Evolutionary conservation across 2,329 filamentous ascomycete species (phyloP).

Genomic region (Cryphonectria japonica): DNA sequence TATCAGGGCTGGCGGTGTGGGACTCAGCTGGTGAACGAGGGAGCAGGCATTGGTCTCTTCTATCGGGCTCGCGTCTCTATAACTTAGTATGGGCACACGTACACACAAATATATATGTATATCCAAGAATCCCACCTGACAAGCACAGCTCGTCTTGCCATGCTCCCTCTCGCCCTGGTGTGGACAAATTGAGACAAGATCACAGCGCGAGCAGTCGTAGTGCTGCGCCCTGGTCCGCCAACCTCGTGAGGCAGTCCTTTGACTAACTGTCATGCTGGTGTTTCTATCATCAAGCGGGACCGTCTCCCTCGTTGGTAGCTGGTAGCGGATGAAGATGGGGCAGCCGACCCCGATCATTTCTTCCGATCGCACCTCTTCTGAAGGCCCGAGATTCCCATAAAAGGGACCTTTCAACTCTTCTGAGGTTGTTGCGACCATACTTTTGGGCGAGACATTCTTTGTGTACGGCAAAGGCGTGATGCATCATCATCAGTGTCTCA

Average conservation of each 20-base stretch:
- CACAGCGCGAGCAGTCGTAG: not conserved
- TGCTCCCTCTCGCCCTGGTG: not conserved
- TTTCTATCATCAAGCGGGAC: not conserved
- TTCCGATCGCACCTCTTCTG: not conserved
- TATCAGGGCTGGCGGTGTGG: conserved; percentile 35
- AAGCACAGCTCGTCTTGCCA: not conserved
- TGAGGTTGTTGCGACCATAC: not conserved
- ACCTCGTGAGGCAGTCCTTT: not conserved
- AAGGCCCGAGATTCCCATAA: not conserved
- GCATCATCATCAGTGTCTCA: not conserved
- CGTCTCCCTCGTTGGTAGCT: not conserved
- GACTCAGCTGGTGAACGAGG: conserved; percentile 7
- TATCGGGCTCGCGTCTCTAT: not conserved
- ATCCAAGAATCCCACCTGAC: not conserved
- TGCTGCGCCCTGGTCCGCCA: not conserved
- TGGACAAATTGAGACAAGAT: not conserved
- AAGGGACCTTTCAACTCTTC: not conserved
- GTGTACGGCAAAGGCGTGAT: not conserved
- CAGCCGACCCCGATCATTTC: not conserved
- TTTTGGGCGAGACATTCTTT: not conserved
- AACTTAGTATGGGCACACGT: not conserved
- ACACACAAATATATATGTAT: not conserved
- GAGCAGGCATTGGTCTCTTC: not conserved
- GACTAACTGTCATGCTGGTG: not conserved
- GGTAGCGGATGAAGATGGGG: not conserved